Base-by-base conservation (phyloP, 305 asterid genomes). In the Euphrasia arctica region DNA sequence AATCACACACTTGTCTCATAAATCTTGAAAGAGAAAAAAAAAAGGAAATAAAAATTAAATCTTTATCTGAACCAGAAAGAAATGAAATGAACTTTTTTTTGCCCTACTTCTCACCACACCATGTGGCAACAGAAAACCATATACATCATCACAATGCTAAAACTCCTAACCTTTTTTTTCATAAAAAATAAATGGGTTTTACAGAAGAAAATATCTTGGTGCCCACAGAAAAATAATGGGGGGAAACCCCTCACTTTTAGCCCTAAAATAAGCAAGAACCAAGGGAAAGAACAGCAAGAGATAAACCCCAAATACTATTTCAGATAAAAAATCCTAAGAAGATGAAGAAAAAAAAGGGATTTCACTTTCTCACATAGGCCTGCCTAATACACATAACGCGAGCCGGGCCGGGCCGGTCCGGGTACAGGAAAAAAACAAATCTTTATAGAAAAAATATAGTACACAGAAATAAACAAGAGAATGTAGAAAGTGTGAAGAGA, bases 401-500 rank as follows among this genome's bases (percentile, higher is more conserved):
- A 6, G 42, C 4, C 42, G 42, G 42, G 9, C 8, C 9, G 9
- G 43, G 45, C 3, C 45, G 45, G 36, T 6, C 36, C 36, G 36
- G 39, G 39, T 34, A 4, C 9, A 47, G 2, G 4, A 6, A 52
- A 58, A 15, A 15, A 22, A 22, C 1, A 14, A 12, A 54, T 39
- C 36, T 25, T 8, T 3, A 25, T 50, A 25, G 27, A 25, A 25
- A 25, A 25, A 25, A 25, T 25, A 25, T 25, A 18, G 22, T 18
- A 25, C 27, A 25, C 27, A 25, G 27, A 25, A 1, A 25, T 25
- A 58, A 70, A 62, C 42, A 65, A 69, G 80, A 68, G 77, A 78
- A 73, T 73, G 88, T 58, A 78, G 59, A 64, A 60, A 70, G 78
- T 71, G 83, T 74, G 79, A 34, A 15, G 56, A 50, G 71, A 70